phyloP scores from a whole-genome alignment of 164 flowering plant genomes.

The Piper betle region DNA sequence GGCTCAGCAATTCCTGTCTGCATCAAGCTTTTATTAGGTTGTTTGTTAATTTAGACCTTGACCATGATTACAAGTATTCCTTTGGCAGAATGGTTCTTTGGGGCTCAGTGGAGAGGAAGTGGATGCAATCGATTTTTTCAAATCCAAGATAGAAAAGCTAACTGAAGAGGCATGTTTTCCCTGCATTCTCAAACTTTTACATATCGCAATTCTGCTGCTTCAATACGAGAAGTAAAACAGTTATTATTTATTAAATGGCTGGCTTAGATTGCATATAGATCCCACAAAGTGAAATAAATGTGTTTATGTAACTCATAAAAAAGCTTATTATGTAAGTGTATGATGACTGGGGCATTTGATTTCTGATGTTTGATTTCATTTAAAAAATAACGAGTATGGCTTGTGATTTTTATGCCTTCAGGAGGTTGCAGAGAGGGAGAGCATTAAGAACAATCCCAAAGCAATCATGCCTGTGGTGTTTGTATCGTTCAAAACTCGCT shows the following conservation, averaged over 20 bases:
- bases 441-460: conserved; percentile 30
- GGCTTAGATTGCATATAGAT: too few species aligned
- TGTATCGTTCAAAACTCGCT: conserved; percentile 79
- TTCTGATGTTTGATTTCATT: background rate
- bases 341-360: background rate
- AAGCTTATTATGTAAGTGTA: background rate
- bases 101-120: conserved; percentile 58
- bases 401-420: conserved; percentile 10
- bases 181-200: background rate
- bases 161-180: conserved; percentile 36
- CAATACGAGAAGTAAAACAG: too few species aligned
- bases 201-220: background rate
- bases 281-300: too few species aligned
- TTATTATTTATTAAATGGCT: too few species aligned
- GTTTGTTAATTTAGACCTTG: background rate
- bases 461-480: conserved; percentile 78
- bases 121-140: conserved; percentile 64
- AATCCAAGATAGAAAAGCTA: conserved; percentile 35
- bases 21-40: background rate
- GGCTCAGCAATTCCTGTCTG: background rate
- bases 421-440: conserved; percentile 45
- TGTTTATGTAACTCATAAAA: too few species aligned
- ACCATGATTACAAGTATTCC: background rate
- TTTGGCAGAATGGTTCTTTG: conserved; percentile 56
- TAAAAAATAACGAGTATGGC: background rate